Evolutionary conservation across 441 rosid species (phyloP), one percentile per base, ranked within the genome.

Genomic region (Pelargonium cotyledonis): DNA sequence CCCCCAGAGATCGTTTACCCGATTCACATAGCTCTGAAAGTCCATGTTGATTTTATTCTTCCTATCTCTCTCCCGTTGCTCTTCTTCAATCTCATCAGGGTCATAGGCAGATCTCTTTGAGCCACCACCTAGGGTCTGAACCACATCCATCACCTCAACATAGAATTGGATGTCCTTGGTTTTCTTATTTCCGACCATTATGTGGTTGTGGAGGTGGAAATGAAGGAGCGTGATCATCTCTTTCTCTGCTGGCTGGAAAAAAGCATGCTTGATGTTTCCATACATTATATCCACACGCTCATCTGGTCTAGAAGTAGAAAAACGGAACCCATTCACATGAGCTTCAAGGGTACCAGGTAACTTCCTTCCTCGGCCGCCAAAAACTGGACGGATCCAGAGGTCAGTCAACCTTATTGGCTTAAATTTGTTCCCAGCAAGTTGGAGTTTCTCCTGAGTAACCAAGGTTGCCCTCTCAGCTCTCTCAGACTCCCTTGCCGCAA

Each of bases 381-480:
- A 76, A 53, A 62, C 65, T 4, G 82, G 82, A 16, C 82, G 79
- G 29, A 79, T 79, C 82, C 82, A 79, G 5, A 79, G 72, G 41
- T 79, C 82, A 51, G 64, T 65, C 77, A 79, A 43, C 46, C 68
- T 79, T 61, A 79, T 73, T 1, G 82, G 82, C 72, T 76, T 79
- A 53, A 79, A 76, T 68, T 67, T 73, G 72, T 63, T 63, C 4
- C 73, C 70, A 6, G 79, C 77, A 38, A 79, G 75, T 66, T 76
- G 82, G 26, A 79, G 77, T 51, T 66, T 79, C 41, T 79, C 82
- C 58, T 70, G 82, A 58, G 81, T 75, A 66, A 79, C 82, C 61
- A 79, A 76, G n/a, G 82, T 79, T 26, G 82, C 82, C 73, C 82
- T 76, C 71, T 79, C 82, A 65, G 82, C 82, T 66, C 82, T 73